Percentiles rank a stretch among this genome's conserved stretches.
phyloP scores from a whole-genome alignment of 2,329 filamentous ascomycete species.

The Botrytis tulipae region DNA sequence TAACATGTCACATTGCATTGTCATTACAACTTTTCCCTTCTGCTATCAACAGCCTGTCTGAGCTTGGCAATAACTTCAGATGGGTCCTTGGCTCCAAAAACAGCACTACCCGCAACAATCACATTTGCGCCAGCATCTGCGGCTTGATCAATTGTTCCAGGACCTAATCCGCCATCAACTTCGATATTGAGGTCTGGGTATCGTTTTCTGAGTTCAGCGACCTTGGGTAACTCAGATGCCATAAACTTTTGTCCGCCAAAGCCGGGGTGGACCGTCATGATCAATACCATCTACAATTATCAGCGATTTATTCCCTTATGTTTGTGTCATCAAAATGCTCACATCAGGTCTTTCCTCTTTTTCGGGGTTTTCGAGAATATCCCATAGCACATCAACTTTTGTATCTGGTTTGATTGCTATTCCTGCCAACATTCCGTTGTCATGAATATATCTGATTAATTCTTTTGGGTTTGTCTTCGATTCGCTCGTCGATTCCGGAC shows the following conservation, averaged over 20 bases:
- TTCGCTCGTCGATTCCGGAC: constrained; percentile 67
- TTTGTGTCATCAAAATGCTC: constrained; percentile 43
- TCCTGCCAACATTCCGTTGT: constrained; percentile 81
- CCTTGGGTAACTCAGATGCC: constrained; percentile 92
- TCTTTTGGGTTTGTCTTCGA: constrained; percentile 77
- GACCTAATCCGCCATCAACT: constrained; percentile 88
- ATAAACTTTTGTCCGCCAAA: constrained; percentile 99
- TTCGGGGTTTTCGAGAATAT: constrained; percentile 73
- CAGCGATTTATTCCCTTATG: constrained; percentile 18
- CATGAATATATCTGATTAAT: constrained; percentile 87
- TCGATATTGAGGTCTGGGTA: constrained; percentile 97
- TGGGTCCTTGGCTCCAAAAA: constrained; percentile 90
- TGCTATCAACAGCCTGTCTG: constrained; percentile 72
- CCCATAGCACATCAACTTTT: constrained; percentile 85
- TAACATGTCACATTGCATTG: neutral
- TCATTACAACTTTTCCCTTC: constrained; percentile 36
- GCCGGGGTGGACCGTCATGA: constrained; percentile 97
- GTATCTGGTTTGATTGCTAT: constrained; percentile 96
- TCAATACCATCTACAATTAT: constrained; percentile 78
- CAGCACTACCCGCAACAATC: constrained; percentile 93
- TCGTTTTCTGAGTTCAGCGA: constrained; percentile 73
- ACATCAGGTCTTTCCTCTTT: constrained; percentile 84
- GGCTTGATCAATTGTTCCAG: constrained; percentile 87
- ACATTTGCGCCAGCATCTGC: constrained; percentile 96
- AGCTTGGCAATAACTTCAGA: constrained; percentile 81